Evolutionary conservation across 2,329 filamentous ascomycete genomes (phyloP).

Genomic region (Bertia moriformis): DNA sequence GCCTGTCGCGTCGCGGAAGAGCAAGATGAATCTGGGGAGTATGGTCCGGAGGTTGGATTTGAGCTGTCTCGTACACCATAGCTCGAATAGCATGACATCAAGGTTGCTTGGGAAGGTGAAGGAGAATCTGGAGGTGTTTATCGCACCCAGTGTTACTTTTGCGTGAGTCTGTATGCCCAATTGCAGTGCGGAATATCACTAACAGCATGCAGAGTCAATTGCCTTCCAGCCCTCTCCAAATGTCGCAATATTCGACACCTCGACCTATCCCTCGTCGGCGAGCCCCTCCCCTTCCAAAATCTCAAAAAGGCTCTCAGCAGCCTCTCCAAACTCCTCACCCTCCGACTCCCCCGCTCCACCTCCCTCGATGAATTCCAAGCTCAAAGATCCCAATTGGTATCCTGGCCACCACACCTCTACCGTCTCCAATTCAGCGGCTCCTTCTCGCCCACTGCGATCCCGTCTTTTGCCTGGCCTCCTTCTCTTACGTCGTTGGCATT

Average conservation of each 20-base stretch:
- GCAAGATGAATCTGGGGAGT: conserved; percentile 25
- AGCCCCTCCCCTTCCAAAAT: conserved; percentile 28
- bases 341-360: not conserved
- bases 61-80: conserved; percentile 39
- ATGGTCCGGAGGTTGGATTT: conserved; percentile 37
- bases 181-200: not conserved
- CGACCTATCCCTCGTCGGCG: conserved; percentile 35
- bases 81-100: conserved; percentile 38
- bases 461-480: not conserved
- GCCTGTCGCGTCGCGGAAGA: conserved; percentile 22
- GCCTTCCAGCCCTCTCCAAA: conserved; percentile 39
- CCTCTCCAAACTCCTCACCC: conserved; percentile 12
- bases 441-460: not conserved
- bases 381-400: not conserved
- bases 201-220: conserved; percentile 23
- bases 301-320: conserved; percentile 33
- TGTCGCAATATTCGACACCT: conserved; percentile 30
- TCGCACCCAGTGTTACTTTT: conserved; percentile 41
- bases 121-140: conserved; percentile 31
- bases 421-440: not conserved
- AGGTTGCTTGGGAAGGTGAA: conserved; percentile 38
- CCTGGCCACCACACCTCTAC: not conserved
- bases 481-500: not conserved
- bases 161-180: conserved; percentile 18
- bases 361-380: not conserved